phyloP scores from a whole-genome alignment of 495 filamentous ascomycete genomes.

The Glutinoglossum americanum region DNA sequence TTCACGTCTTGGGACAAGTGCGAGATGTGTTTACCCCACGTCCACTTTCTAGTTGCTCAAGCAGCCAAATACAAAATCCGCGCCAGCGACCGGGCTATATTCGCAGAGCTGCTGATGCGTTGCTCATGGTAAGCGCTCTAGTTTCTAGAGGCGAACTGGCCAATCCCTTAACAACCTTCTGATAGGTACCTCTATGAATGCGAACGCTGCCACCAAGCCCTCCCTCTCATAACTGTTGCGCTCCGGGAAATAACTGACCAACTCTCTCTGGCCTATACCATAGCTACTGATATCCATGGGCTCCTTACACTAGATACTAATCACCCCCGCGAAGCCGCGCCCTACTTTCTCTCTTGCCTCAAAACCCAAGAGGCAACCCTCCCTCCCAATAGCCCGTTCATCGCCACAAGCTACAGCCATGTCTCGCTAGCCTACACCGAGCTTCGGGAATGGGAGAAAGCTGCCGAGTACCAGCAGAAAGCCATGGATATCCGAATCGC shows the following conservation, averaged over 20 bases:
- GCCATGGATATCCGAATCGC: slow-evolving; percentile 12
- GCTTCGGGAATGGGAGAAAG: not conserved
- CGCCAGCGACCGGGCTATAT: not conserved
- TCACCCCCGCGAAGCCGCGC: not conserved
- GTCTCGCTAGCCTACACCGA: not conserved
- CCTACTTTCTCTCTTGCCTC: not conserved
- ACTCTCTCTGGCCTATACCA: not conserved
- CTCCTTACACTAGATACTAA: not conserved
- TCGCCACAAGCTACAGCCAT: not conserved
- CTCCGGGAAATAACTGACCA: not conserved
- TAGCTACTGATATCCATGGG: not conserved
- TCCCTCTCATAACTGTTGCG: slow-evolving; percentile 5
- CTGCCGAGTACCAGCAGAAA: slow-evolving; percentile 8
- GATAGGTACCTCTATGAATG: slow-evolving; percentile 17
- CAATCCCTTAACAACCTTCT: not conserved
- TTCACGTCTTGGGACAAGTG: slow-evolving; percentile 10
- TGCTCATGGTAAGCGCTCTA: not conserved
- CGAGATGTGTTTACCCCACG: slow-evolving; percentile 11
- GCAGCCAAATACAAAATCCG: not conserved
- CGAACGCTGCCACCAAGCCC: slow-evolving; percentile 11
- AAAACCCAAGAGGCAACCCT: not conserved
- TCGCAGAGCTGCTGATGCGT: not conserved
- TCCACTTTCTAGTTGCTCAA: slow-evolving; percentile 7
- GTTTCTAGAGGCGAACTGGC: not conserved
- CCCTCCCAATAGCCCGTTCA: not conserved